Evolutionary conservation across 2,329 filamentous ascomycete species (phyloP).

Genomic region (Nemania sp.): DNA sequence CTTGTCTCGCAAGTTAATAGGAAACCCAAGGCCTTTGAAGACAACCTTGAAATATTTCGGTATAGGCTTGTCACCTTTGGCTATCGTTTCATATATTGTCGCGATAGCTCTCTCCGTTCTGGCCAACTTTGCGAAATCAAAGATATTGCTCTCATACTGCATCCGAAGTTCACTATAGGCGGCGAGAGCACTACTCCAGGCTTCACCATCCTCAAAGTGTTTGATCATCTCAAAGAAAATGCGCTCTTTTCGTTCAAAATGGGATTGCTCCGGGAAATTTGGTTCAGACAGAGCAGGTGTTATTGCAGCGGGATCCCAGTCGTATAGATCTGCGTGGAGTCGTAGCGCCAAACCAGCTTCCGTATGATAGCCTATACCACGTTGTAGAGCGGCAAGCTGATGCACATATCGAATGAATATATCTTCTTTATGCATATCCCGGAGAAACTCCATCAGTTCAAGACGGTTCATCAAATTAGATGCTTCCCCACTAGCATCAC

Average conservation of each 20-base stretch:
- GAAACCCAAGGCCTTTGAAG: conserved; percentile 91
- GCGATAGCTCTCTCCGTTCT: conserved; percentile 91
- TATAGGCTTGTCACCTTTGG: conserved; percentile 81
- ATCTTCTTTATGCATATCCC: conserved; percentile 96
- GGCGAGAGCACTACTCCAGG: conserved; percentile 88
- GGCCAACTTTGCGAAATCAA: conserved; percentile 92
- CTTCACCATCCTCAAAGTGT: conserved; percentile 92
- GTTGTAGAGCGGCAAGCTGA: conserved; percentile 84
- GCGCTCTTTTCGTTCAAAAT: conserved; percentile 92
- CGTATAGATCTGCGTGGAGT: conserved; percentile 91
- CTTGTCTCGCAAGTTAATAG: conserved; percentile 83
- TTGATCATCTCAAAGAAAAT: conserved; percentile 97
- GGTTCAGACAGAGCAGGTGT: conserved; percentile 78
- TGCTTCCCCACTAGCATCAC: conserved; percentile 78
- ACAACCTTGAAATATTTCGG: conserved; percentile 92
- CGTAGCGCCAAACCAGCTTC: conserved; percentile 91
- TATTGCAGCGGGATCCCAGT: conserved; percentile 82
- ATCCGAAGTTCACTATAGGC: conserved; percentile 90
- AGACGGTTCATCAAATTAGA: conserved; percentile 89
- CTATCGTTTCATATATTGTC: conserved; percentile 88
- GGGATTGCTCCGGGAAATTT: conserved; percentile 81
- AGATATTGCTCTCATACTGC: conserved; percentile 91
- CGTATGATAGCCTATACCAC: conserved; percentile 79
- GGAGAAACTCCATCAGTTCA: conserved; percentile 93
- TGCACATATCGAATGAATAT: conserved; percentile 97